A percentile compares a stretch with the other conserved stretches of the same genome.
Conservation (phyloP, 2,329 filamentous ascomycete species). For the Grosmannia huntii region DNA sequence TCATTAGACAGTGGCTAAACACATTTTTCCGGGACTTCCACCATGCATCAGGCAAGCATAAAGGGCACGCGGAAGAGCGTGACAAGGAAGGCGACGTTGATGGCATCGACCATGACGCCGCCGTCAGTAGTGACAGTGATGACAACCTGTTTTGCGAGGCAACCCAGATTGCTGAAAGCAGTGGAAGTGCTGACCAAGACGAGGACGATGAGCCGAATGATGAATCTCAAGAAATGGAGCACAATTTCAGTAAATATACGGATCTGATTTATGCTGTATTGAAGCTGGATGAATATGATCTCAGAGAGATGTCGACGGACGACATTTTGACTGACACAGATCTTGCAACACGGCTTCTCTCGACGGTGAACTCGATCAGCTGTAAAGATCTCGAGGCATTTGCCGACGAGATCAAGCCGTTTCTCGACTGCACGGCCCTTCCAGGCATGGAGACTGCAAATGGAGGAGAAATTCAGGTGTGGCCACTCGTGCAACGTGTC, state of each 20-base stretch:
- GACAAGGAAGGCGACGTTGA: background rate
- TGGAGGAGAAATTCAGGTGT: conserved; percentile 10
- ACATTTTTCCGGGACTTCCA: conserved; percentile 1
- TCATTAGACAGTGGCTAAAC: conserved; percentile 1
- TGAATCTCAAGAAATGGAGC: background rate
- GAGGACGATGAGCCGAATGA: background rate
- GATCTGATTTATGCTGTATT: conserved; percentile 1
- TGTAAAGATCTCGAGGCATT: background rate
- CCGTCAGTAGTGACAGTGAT: too few relatives aligned
- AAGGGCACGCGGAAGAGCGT: background rate
- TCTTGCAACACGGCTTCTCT: background rate
- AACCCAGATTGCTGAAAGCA: too few relatives aligned
- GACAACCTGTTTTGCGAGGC: too few relatives aligned
- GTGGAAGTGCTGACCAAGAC: background rate
- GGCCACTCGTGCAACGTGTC: conserved; percentile 25
- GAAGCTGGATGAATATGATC: background rate
- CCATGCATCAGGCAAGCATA: background rate
- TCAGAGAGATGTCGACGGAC: background rate
- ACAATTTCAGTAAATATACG: background rate
- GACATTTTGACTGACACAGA: background rate
- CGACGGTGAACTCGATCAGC: background rate
- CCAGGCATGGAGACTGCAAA: background rate
- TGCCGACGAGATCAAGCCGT: conserved; percentile 1
- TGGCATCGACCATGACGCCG: too few relatives aligned
- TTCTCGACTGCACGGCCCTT: conserved; percentile 4